phyloP scores from a whole-genome alignment of 2,329 filamentous ascomycete genomes.

The Aspergillus piperis region DNA sequence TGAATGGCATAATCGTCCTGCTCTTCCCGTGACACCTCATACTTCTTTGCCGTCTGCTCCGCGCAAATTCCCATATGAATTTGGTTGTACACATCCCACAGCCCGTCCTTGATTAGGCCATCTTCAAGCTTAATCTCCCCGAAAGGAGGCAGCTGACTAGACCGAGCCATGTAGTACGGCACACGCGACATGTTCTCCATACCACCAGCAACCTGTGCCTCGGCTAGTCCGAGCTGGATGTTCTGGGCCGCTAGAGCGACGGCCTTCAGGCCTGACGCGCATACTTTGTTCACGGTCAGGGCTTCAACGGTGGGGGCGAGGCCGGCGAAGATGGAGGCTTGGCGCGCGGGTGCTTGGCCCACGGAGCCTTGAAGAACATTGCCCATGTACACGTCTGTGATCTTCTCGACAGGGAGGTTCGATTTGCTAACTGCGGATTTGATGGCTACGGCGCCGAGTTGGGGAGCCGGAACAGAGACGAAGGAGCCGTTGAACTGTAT shows the following conservation, averaged over 20 bases:
- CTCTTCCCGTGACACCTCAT: conserved; percentile 75
- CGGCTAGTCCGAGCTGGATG: conserved; percentile 85
- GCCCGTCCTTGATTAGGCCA: conserved; percentile 87
- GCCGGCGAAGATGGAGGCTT: conserved; percentile 86
- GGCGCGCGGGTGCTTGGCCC: conserved; percentile 88
- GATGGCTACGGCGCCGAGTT: conserved; percentile 87
- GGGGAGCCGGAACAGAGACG: conserved; percentile 77
- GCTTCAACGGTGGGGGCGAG: conserved; percentile 80
- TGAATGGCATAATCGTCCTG: conserved; percentile 90
- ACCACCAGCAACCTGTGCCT: conserved; percentile 87
- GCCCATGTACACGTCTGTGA: conserved; percentile 96
- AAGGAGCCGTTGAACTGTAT: conserved; percentile 93
- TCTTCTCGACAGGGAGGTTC: conserved; percentile 73
- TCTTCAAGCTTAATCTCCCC: conserved; percentile 87
- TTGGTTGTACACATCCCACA: conserved; percentile 95
- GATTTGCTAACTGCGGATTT: conserved; percentile 87
- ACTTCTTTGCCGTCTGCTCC: conserved; percentile 89
- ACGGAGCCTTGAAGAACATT: conserved; percentile 83
- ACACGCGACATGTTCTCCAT: conserved; percentile 98
- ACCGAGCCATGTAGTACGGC: conserved; percentile 83
- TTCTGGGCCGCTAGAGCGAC: conserved; percentile 89
- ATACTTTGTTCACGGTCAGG: conserved; percentile 96
- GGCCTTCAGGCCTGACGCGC: conserved; percentile 90
- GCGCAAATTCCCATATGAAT: conserved; percentile 98
- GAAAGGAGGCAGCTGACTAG: conserved; percentile 80